Evolutionary conservation across 176 grass and related monocot genomes (phyloP), one percentile per base, ranked within the genome.

Genomic region (Zea mays): DNA sequence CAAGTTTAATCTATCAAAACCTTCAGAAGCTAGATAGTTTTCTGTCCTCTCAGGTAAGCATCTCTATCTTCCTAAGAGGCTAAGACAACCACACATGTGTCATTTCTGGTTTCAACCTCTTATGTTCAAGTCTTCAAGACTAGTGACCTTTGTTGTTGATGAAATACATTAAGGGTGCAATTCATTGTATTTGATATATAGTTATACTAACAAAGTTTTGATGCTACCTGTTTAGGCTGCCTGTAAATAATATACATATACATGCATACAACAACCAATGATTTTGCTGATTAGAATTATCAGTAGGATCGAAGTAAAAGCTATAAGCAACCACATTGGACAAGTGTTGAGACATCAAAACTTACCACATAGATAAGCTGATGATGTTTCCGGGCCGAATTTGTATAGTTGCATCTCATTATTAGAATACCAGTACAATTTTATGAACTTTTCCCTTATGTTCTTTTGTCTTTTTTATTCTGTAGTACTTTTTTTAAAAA

Each of bases 1-100:
- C 79, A 69, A 80, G 52, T 67, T 78, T 98, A 79, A 85, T 94
- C 33, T 90, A 90, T 84, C 59, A 90, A 86, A 98, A 98, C 83
- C 79, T 98, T 43, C 69, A 94, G 75, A 86, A 76, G 72, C 80
- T 98, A 61, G 84, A 90, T 85, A 80, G 34, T 33, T 86, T 90
- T 48, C 47, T 94, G 72, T 81, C 81, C 72, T 80, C 80, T 73
- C 81, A 88, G 39, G 93, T 97, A 90, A 97, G 56, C 42, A 69
- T 43, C 42, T 37, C 44, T 35, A 8, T 55, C 55, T 85, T 45
- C 35, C 27, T 69, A 38, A 37, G 64, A 17, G 39, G n/a, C 27
- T 69, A 38, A 37, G 64, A 17, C 48, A 34, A 71, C 17, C 7
- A 8, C 70, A 41, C 16, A 21, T 49, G 6, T 35, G 34, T 6